Evolutionary conservation across 495 filamentous ascomycete genomes (phyloP).

Genomic region (Aspergillus incahuasiensis): DNA sequence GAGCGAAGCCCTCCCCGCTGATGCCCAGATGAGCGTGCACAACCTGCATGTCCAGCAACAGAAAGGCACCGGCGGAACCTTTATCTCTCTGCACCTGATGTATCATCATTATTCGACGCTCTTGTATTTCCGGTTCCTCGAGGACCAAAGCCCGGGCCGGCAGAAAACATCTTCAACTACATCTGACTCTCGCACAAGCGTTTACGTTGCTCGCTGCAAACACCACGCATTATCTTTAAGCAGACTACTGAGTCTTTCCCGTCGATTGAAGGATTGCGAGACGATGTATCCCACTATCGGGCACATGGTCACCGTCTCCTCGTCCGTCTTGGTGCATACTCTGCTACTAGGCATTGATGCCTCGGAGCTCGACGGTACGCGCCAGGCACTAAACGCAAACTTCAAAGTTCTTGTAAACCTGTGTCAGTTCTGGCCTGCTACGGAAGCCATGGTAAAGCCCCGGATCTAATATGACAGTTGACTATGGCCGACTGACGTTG

Average conservation of each 20-base stretch:
- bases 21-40: too few relatives aligned
- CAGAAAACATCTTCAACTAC: background rate
- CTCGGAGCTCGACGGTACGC: background rate
- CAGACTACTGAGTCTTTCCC: too few relatives aligned
- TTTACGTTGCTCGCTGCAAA: too few relatives aligned
- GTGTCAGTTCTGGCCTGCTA: background rate
- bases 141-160: background rate
- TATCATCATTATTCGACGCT: conserved; percentile 1
- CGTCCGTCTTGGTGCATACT: background rate
- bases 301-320: conserved; percentile 7
- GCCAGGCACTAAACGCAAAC: background rate
- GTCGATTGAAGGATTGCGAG: background rate
- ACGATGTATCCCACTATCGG: background rate
- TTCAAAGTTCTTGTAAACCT: conserved; percentile 2
- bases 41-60: too few relatives aligned
- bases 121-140: background rate
- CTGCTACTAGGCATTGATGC: background rate
- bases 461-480: background rate
- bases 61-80: background rate
- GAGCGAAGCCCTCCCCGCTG: too few relatives aligned
- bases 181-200: too few relatives aligned
- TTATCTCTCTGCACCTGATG: background rate
- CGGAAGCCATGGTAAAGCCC: background rate
- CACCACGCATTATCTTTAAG: too few relatives aligned
- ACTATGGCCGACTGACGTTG: too few relatives aligned